These are phyloP conservation scores for Guadua angustifolia DNA, from an alignment of 176 grass and related monocot genomes.

Conservation along the genomic window DNA sequence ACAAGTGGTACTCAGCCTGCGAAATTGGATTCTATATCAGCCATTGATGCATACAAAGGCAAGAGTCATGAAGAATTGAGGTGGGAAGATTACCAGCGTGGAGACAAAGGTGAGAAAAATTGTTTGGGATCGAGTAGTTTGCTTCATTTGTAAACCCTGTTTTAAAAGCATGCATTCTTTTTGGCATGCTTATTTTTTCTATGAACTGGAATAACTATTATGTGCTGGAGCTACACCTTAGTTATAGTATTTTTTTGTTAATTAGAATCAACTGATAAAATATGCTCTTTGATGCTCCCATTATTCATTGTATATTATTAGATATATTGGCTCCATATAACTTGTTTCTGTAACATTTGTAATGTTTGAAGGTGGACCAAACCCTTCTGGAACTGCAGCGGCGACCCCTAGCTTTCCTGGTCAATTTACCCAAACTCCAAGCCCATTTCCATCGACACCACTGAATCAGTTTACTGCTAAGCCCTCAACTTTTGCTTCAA, in stretches of 20 bases:
- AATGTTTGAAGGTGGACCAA: constrained; percentile 73
- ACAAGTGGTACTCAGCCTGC: constrained; percentile 64
- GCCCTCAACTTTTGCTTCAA: constrained; percentile 45
- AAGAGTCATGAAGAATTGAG: constrained; percentile 98
- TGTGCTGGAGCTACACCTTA: constrained; percentile 18
- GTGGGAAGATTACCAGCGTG: constrained; percentile 90
- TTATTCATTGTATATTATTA: constrained; percentile 39
- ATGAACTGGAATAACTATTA: constrained; percentile 20
- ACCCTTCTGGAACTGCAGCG: constrained; percentile 55
- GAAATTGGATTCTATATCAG: constrained; percentile 92
- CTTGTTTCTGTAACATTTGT: constrained; percentile 23
- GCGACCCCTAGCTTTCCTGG: constrained; percentile 31
- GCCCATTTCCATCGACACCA: constrained; percentile 48
- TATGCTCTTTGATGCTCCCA: neutral
- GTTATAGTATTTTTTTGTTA: constrained; percentile 19
- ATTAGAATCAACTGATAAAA: constrained; percentile 18
- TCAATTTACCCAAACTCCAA: constrained; percentile 39
- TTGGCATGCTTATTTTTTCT: constrained; percentile 25
- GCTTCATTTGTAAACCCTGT: constrained; percentile 23
- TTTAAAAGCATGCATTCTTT: constrained; percentile 8
- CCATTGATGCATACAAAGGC: constrained; percentile 90
- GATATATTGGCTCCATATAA: constrained; percentile 39
- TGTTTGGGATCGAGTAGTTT: constrained; percentile 8
- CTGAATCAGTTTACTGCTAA: constrained; percentile 66
- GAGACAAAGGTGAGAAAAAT: constrained; percentile 71